phyloP scores from a whole-genome alignment of 2,329 filamentous ascomycete genomes.

The Onygenales sp. region DNA sequence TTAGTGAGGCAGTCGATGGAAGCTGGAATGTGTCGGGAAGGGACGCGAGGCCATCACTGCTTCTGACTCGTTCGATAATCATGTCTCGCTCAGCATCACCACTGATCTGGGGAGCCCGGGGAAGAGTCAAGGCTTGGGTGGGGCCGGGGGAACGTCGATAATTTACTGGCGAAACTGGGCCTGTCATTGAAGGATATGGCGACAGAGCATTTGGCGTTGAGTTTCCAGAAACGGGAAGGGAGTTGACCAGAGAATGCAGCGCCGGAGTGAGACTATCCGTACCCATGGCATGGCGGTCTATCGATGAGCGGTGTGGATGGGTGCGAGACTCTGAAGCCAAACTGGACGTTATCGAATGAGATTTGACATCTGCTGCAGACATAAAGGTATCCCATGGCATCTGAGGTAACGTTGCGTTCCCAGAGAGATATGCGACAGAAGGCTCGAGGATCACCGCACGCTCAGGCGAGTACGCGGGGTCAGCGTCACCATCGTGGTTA shows the following conservation, averaged over 20 bases:
- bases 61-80: conserved; percentile 78
- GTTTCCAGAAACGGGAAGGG: conserved; percentile 58
- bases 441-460: conserved; percentile 66
- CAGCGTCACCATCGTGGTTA: conserved; percentile 34
- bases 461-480: conserved; percentile 63
- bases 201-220: conserved; percentile 66
- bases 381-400: conserved; percentile 90
- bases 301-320: conserved; percentile 52
- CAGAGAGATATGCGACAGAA: conserved; percentile 64
- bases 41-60: conserved; percentile 68
- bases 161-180: conserved; percentile 59
- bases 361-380: conserved; percentile 62
- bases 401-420: conserved; percentile 71
- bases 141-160: conserved; percentile 62
- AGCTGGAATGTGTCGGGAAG: conserved; percentile 85
- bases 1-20: conserved; percentile 69
- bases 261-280: conserved; percentile 55
- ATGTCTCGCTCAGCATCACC: conserved; percentile 76
- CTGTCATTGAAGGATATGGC: conserved; percentile 59
- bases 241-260: conserved; percentile 63
- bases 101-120: conserved; percentile 68
- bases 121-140: conserved; percentile 53
- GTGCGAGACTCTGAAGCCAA: conserved; percentile 54
- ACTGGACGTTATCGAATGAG: conserved; percentile 62
- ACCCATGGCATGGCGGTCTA: conserved; percentile 52